These are phyloP conservation scores for Tulasnella sp. DNA, from an alignment of 768 basidiomycete genomes.

Conservation along the genomic window DNA sequence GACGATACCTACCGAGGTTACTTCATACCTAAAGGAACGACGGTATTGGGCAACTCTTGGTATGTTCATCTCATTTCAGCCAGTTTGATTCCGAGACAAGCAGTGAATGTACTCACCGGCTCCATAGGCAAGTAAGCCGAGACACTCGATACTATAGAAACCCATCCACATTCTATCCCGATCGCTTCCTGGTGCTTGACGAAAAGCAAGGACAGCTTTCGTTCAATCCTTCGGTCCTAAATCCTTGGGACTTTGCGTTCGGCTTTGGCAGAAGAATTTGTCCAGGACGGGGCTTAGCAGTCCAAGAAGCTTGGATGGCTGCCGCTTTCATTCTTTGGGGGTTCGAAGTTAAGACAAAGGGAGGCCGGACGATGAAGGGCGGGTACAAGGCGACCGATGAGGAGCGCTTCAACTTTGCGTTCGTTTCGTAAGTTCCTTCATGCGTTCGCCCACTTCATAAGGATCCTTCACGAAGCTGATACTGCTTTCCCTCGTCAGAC, in stretches of 20 bases:
- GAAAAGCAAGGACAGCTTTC: neutral
- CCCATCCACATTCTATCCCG: neutral
- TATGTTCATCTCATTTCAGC: neutral
- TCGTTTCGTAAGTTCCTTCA: neutral
- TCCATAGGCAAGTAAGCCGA: neutral
- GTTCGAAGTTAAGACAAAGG: neutral
- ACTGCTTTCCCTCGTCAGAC: too few relatives aligned
- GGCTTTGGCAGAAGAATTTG: slow-evolving; percentile 1
- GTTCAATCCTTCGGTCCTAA: neutral
- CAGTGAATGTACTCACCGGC: neutral
- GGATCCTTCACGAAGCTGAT: too few relatives aligned
- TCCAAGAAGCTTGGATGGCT: neutral
- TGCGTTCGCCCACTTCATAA: too few relatives aligned
- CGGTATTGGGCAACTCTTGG: slow-evolving; percentile 7
- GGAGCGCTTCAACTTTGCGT: neutral
- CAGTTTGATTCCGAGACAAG: neutral
- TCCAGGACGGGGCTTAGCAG: neutral
- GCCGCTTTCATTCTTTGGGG: neutral
- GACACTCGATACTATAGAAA: neutral
- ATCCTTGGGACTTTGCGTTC: neutral
- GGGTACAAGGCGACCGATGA: neutral
- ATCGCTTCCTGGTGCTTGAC: neutral
- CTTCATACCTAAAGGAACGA: slow-evolving; percentile 8
- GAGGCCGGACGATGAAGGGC: neutral
- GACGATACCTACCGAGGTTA: slow-evolving; percentile 18